Base-by-base conservation (phyloP, 257 asterid genomes). In the Nicotiana sylvestris region DNA sequence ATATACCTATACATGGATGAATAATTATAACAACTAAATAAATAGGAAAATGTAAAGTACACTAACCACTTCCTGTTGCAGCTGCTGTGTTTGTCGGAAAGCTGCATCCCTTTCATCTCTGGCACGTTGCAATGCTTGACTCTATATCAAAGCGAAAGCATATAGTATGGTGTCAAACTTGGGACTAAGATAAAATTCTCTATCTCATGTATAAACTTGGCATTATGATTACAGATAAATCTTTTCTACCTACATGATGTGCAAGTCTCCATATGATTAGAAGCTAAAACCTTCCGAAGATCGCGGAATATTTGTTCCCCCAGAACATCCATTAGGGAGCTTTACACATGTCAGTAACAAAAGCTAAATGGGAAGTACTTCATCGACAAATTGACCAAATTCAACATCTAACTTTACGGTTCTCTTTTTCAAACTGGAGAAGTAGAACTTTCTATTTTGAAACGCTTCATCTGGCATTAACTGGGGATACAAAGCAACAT, bases 21-120 rank as follows among this genome's bases (percentile, higher is more conserved):
- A 46, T 58, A 55, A 35, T 35, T 78, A 1, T 80, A 25, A 39
- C 21, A 61, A 62, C 35, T 6, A 58, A 21, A 60, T 43, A 62
- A 80, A 49, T 49, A 49, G 62, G 53, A 25, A 30, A 35, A 49
- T 82, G 46, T 57, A 25, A 15, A 76, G 43, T 51, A 51, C 60
- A 89, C 87, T 83, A 32, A 89, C 91, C 90, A 89, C 83, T 77
- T 89, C 90, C 80, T 85, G 88, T 86, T 89, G 92, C 77, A 89
- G 82, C 77, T 83, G 91, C 33, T 86, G 87, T 27, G 89, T 82
- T 86, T 88, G 89, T 33, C 81, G 78, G 46, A 88, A 35, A 76
- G 87, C 88, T 69, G 81, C 76, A 77, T 89, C 91, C 72, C 89
- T 89, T 83, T 88, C 92, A 49, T 89, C 91, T 82, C 81, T 86